Evolutionary conservation across 176 grass and related monocot species (phyloP), one percentile per base, ranked within the genome.

Genomic region (Eragrostis curvula): DNA sequence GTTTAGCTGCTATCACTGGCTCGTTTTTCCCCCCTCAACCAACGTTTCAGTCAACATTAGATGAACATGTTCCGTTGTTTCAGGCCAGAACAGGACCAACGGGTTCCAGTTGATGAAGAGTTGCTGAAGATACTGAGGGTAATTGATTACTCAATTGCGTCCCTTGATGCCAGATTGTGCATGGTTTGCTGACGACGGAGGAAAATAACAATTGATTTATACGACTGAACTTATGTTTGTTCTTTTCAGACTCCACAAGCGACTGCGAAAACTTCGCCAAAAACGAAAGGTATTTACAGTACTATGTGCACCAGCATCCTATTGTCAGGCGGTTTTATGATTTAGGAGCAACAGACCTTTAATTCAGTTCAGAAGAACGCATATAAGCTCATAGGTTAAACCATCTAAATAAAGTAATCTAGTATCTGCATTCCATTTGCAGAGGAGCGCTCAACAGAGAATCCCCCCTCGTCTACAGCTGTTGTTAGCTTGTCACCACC

Each of bases 81-180:
- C 77, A 95, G 89, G 68, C 29, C 77, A 82, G 40, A 71, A 1
- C 25, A 61, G 53, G 70, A 90, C 32, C 81, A 88, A 45, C 24
- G 74, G 42, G 82, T 78, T 61, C n/a, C 66, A 75, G 70, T 95
- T 83, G 89, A 95, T 69, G 79, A 82, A 71, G 78, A 73, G 17
- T 47, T 90, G 28, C 44, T 95, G 47, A 89, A 64, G 76, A 92
- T 66, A 83, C 30, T 95, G 64, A 89, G 74, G 81, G 89, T 85
- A 82, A 81, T 16, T 91, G 74, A 7, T 46, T 61, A 75, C 79
- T 40, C 30, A 57, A 53, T 61, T 81, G 24, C 15, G 2, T 66
- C 8, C 20, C 46, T 57, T 86, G 71, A 30, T n/a, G 58, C 61
- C n/a, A 28, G 71, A 81, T 50, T 21, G 10, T 71, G 12, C 15